Evolutionary conservation across 2,329 filamentous ascomycete genomes (phyloP), one percentile per base, ranked within the genome.

Genomic region (Aspergillus fumigatiaffinis): DNA sequence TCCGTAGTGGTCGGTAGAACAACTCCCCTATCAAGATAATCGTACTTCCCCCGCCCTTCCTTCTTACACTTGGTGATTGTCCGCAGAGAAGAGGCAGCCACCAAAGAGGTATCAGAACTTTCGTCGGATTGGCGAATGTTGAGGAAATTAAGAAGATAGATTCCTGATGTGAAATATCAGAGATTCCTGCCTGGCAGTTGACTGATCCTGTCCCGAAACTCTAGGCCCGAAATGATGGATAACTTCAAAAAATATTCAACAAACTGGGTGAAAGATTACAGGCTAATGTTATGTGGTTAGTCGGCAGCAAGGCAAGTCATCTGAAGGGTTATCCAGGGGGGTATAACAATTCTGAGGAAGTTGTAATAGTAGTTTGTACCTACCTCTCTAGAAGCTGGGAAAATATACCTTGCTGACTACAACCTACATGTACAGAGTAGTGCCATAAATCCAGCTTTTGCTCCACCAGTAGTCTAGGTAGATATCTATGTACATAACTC

Each of bases 41-140:
- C 35, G 26, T 35, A 46, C 50, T 53, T 51, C 26, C 17, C 41
- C 50, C 46, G 17, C 23, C 23, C 21, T 52, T 41, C 20, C 41
- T 41, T 51, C 41, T 52, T 41, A 20, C 32, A n/a, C 38, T 48
- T 12, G 32, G 41, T 25, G 48, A 57, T 44, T 49, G 42, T 47
- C 49, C 54, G 54, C 52, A 60, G 56, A 46, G 51, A 14, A 47
- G 47, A 55, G 54, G 53, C 59, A 60, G 56, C 59, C 59, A 63
- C 61, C 61, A 57, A 25, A 53, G 53, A 23, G 61, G 57, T 60
- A 57, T 56, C 52, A 56, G 54, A 29, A 51, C 38, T 53, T 48
- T 28, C 21, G 50, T 21, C 51, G 14, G 5, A 26, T 14, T 47
- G 21, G 44, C 21, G 26, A 7, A 47, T 5, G 42, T 46, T 23